Evolutionary conservation across 2,329 filamentous ascomycete species (phyloP).

Genomic region (Aspergillus clavatus): DNA sequence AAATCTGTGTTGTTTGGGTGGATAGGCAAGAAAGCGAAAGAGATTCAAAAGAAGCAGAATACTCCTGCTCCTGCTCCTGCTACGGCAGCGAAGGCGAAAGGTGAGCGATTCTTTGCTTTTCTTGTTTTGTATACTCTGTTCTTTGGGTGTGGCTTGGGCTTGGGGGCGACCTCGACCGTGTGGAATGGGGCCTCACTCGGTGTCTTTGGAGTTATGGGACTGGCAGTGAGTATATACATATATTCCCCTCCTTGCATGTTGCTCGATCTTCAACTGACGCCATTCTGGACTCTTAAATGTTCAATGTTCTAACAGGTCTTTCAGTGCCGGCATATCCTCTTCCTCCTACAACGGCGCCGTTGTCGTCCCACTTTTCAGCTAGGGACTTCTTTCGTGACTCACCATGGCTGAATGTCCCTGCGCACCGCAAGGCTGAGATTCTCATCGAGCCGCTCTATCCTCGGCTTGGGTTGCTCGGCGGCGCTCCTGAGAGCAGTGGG

Average conservation of each 20-base stretch:
- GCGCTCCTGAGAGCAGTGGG: conserved; percentile 56
- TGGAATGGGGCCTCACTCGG: no score
- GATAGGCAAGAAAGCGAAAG: conserved; percentile 37
- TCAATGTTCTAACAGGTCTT: conserved; percentile 35
- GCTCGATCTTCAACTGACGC: conserved; percentile 28
- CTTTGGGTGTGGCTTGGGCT: conserved; percentile 25
- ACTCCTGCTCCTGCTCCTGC: conserved; percentile 14
- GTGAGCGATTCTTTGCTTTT: conserved; percentile 20
- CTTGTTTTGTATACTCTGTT: conserved; percentile 8
- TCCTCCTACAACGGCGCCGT: conserved; percentile 17
- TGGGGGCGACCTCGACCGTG: conserved; percentile 15
- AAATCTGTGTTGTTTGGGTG: not conserved
- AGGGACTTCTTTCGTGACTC: conserved; percentile 72
- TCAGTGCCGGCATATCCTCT: conserved; percentile 30
- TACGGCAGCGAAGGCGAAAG: conserved; percentile 23
- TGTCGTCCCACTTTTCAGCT: conserved; percentile 39
- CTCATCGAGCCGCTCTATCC: conserved; percentile 58
- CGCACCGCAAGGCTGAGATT: conserved; percentile 57
- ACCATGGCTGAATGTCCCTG: conserved; percentile 75
- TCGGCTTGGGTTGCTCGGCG: conserved; percentile 70
- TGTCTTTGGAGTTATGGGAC: no score
- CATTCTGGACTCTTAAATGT: conserved; percentile 24
- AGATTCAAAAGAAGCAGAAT: conserved; percentile 30
- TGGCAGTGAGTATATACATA: conserved; percentile 15
- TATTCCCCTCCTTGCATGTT: conserved; percentile 10